These are phyloP conservation scores for Aechmea fasciata DNA, from an alignment of 176 grass and related monocot genomes.

Conservation along the genomic window DNA sequence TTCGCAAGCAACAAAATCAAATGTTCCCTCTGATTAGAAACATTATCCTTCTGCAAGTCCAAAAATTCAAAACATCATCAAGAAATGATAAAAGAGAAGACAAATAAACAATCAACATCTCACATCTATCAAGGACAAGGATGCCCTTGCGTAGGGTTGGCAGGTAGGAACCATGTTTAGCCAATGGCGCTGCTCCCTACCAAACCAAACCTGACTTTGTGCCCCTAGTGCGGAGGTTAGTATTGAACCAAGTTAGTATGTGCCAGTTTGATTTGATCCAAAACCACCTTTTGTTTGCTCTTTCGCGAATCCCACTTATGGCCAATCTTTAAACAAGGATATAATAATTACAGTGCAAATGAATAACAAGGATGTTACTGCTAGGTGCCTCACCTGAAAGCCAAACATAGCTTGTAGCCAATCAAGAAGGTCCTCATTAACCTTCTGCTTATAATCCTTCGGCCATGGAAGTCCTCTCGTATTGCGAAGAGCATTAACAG, in stretches of 20 bases:
- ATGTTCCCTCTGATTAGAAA: constrained; percentile 91
- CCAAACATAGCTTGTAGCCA: constrained; percentile 99
- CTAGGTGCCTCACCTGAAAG: constrained; percentile 69
- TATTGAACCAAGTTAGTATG: too few species aligned
- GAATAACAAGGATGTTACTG: constrained; percentile 4
- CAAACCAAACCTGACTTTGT: too few species aligned
- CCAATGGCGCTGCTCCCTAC: too few species aligned
- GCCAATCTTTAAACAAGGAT: constrained; percentile 4
- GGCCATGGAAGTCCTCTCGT: constrained; percentile 81
- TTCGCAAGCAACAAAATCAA: constrained; percentile 91
- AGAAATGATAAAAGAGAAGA: constrained; percentile 15
- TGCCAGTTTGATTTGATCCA: too few species aligned
- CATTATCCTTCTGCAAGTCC: constrained; percentile 76
- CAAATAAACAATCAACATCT: constrained; percentile 3
- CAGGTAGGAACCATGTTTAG: too few species aligned
- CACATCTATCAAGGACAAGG: not conserved
- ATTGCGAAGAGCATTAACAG: constrained; percentile 67
- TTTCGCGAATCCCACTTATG: too few species aligned
- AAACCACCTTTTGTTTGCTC: too few species aligned
- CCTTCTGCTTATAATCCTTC: constrained; percentile 67
- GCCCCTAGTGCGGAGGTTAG: too few species aligned
- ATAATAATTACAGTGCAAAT: constrained; percentile 10
- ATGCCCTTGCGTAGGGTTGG: too few species aligned
- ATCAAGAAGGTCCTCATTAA: constrained; percentile 83
- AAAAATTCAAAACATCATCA: constrained; percentile 30